These are phyloP conservation scores for Tolypocladium ovalisporum DNA, from an alignment of 2,329 filamentous ascomycete genomes.

Conservation along the genomic window DNA sequence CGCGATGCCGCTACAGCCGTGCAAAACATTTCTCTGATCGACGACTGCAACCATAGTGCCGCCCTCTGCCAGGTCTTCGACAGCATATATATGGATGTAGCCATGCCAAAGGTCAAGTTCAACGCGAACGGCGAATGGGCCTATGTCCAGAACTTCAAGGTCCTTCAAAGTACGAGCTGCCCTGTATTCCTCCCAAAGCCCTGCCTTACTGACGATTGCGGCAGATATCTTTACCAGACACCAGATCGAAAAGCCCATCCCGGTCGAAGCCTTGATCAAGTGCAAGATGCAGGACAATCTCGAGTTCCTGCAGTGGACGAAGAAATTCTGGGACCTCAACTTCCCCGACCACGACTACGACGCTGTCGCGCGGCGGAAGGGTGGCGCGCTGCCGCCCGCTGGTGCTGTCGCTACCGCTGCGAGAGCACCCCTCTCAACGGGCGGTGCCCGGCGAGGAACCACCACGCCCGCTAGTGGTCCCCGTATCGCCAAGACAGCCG, in stretches of 20 bases:
- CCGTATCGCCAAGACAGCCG: constrained; percentile 34
- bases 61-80: constrained; percentile 96
- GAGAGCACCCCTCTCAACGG: constrained; percentile 36
- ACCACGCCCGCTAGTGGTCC: constrained; percentile 45
- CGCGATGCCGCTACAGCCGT: background rate
- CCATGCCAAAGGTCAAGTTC: constrained; percentile 96
- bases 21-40: background rate
- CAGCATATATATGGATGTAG: constrained; percentile 91
- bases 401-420: constrained; percentile 27
- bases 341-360: constrained; percentile 97
- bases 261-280: constrained; percentile 81
- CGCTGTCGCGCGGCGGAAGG: constrained; percentile 75
- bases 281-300: constrained; percentile 99
- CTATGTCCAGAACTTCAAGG: constrained; percentile 97
- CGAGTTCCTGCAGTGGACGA: constrained; percentile 95
- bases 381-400: constrained; percentile 47
- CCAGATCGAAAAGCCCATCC: constrained; percentile 78
- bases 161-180: constrained; percentile 72
- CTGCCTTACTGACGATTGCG: constrained; percentile 3
- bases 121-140: constrained; percentile 95
- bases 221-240: constrained; percentile 77
- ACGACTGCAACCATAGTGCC: constrained; percentile 48
- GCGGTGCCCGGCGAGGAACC: constrained; percentile 44
- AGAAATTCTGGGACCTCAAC: constrained; percentile 96
- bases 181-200: background rate